phyloP scores from a whole-genome alignment of 306 rosid species.

The Gillenia trifoliata region DNA sequence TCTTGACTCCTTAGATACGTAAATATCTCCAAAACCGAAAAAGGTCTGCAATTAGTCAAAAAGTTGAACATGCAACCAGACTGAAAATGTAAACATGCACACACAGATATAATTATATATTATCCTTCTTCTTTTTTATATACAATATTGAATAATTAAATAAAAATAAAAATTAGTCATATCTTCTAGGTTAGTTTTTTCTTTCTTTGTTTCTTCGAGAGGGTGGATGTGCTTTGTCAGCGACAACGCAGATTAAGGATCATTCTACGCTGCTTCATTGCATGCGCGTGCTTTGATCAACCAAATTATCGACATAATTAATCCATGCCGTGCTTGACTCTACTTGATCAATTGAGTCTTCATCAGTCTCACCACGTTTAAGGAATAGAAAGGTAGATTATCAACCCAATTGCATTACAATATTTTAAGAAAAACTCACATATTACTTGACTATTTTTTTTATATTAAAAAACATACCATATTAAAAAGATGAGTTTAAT shows the following conservation, averaged over 20 bases:
- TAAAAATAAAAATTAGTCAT: neutral
- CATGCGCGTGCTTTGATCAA: conserved; percentile 12
- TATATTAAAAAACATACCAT: too few species aligned
- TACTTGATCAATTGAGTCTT: neutral
- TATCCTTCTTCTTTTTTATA: neutral
- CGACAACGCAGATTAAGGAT: conserved; percentile 20
- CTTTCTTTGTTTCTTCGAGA: neutral
- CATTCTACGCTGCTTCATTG: neutral
- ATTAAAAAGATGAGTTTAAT: too few species aligned
- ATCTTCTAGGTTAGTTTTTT: neutral
- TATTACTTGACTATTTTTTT: too few species aligned
- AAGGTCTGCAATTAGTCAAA: neutral
- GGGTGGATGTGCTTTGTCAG: conserved; percentile 19
- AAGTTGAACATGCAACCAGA: neutral
- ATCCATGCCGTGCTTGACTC: conserved; percentile 5
- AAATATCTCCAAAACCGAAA: neutral
- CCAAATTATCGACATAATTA: neutral
- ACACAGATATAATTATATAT: neutral
- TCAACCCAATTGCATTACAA: too few species aligned
- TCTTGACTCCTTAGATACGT: neutral
- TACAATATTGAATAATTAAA: neutral
- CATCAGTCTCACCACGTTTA: neutral
- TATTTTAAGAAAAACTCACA: too few species aligned
- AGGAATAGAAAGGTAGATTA: too few species aligned
- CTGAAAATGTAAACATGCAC: neutral